These are phyloP conservation scores for Cercospora nicotianae DNA, from an alignment of 2,329 filamentous ascomycete species.

Conservation along the genomic window DNA sequence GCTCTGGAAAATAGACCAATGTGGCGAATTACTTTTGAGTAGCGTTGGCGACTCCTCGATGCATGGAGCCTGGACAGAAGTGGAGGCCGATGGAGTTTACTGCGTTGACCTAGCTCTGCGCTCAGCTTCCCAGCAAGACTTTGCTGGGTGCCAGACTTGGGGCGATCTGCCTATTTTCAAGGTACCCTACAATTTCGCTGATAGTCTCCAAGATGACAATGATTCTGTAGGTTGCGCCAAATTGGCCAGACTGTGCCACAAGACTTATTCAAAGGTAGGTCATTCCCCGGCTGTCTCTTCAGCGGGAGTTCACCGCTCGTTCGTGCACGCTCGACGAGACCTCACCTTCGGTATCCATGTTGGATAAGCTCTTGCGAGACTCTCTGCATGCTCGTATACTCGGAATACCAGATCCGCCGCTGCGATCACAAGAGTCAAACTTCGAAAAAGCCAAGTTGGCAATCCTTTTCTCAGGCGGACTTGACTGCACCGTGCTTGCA, in stretches of 20 bases:
- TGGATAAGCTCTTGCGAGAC: slow-evolving; percentile 30
- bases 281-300: slow-evolving; percentile 35
- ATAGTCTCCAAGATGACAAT: slow-evolving; percentile 9
- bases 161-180: slow-evolving; percentile 19
- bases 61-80: slow-evolving; percentile 66
- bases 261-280: slow-evolving; percentile 40
- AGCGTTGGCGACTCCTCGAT: slow-evolving; percentile 64
- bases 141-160: slow-evolving; percentile 4
- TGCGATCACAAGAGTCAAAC: slow-evolving; percentile 2
- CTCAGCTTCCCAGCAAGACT: not conserved
- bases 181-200: slow-evolving; percentile 24
- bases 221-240: slow-evolving; percentile 29
- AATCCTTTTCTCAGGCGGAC: slow-evolving; percentile 87
- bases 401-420: slow-evolving; percentile 57
- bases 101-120: slow-evolving; percentile 47
- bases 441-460: slow-evolving; percentile 58
- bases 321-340: slow-evolving; percentile 23
- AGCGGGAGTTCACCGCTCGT: slow-evolving; percentile 20
- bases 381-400: slow-evolving; percentile 48
- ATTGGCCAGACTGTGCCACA: slow-evolving; percentile 15
- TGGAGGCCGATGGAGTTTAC: slow-evolving; percentile 82
- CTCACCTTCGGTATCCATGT: slow-evolving; percentile 28
- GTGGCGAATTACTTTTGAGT: slow-evolving; percentile 61
- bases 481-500: slow-evolving; percentile 89
- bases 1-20: slow-evolving; percentile 55